Evolutionary conservation across 805 yeast species (phyloP).

Genomic region (Kregervanrija pseudodelftensis): DNA sequence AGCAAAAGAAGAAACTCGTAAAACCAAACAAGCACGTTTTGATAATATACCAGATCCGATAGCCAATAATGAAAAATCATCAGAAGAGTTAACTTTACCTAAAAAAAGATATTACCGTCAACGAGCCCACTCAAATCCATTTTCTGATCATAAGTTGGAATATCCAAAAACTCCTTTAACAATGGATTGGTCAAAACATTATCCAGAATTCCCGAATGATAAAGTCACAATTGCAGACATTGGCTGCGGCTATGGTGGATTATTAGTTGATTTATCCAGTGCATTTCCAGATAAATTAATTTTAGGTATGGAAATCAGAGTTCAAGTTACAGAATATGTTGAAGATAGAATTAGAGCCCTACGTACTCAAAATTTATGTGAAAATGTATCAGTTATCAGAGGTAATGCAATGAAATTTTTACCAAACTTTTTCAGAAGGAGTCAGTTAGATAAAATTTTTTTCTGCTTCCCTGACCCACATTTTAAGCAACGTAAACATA

Average conservation of each 20-base stretch:
- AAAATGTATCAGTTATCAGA: constrained; percentile 78
- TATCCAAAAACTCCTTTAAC: constrained; percentile 75
- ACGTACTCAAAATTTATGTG: constrained; percentile 43
- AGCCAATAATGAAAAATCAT: constrained; percentile 15
- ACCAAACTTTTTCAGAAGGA: constrained; percentile 84
- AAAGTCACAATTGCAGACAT: constrained; percentile 86
- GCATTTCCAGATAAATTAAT: constrained; percentile 67
- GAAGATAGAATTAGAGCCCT: constrained; percentile 92
- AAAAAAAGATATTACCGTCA: constrained; percentile 87
- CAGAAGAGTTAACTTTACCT: constrained; percentile 41
- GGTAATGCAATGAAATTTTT: constrained; percentile 97
- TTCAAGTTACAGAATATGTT: constrained; percentile 94
- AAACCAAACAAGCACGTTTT: constrained; percentile 39
- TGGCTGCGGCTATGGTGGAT: constrained; percentile 97
- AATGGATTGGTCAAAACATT: constrained; percentile 83
- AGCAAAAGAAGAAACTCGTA: constrained; percentile 34
- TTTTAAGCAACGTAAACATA: constrained; percentile 94
- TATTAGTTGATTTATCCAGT: constrained; percentile 72
- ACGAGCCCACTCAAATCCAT: constrained; percentile 96
- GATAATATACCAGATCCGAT: constrained; percentile 23
- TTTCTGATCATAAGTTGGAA: constrained; percentile 87
- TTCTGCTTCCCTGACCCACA: constrained; percentile 99
- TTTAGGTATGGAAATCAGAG: constrained; percentile 95
- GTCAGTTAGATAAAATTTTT: constrained; percentile 84
- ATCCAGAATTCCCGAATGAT: constrained; percentile 48